A percentile compares a stretch with the other conserved stretches of the same genome.
These are phyloP conservation scores for Amanita molliuscula DNA, from an alignment of 768 basidiomycete species.

Conservation along the genomic window DNA sequence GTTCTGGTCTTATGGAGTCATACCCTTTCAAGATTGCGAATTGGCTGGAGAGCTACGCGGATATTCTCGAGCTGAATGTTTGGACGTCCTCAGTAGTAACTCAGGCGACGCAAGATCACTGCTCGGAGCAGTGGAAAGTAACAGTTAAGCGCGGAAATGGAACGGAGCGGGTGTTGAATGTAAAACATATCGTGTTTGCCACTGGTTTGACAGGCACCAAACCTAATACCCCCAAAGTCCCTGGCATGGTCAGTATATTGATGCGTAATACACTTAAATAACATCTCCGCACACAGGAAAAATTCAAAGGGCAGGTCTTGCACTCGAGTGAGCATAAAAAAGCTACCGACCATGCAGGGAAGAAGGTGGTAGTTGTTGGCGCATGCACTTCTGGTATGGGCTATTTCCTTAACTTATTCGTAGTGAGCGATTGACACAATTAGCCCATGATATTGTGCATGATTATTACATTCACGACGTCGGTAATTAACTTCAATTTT, in stretches of 20 bases:
- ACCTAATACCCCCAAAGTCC: slow-evolving; percentile 33
- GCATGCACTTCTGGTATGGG: slow-evolving; percentile 44
- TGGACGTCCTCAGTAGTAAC: slow-evolving; percentile 41
- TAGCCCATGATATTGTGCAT: slow-evolving; percentile 30
- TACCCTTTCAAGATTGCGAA: slow-evolving; percentile 36
- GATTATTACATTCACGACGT: slow-evolving; percentile 18
- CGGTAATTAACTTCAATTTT: neutral
- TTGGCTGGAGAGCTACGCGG: slow-evolving; percentile 59
- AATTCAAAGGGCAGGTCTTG: slow-evolving; percentile 37
- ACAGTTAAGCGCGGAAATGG: slow-evolving; percentile 24
- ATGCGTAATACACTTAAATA: neutral
- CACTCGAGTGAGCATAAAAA: slow-evolving; percentile 45
- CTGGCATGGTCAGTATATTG: slow-evolving; percentile 23
- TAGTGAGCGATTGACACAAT: neutral
- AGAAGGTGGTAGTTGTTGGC: slow-evolving; percentile 63
- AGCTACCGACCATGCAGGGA: slow-evolving; percentile 40
- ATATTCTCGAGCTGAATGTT: slow-evolving; percentile 48
- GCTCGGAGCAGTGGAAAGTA: slow-evolving; percentile 34
- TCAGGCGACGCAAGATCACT: slow-evolving; percentile 19
- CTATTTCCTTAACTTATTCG: neutral
- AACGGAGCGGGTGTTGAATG: slow-evolving; percentile 24
- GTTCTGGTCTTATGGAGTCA: slow-evolving; percentile 32
- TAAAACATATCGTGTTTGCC: slow-evolving; percentile 47
- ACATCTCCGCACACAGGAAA: slow-evolving; percentile 14
- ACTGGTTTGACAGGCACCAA: slow-evolving; percentile 41